Base-by-base conservation (phyloP, 192 early-diverging fungal species). In the Podila minutissima region DNA sequence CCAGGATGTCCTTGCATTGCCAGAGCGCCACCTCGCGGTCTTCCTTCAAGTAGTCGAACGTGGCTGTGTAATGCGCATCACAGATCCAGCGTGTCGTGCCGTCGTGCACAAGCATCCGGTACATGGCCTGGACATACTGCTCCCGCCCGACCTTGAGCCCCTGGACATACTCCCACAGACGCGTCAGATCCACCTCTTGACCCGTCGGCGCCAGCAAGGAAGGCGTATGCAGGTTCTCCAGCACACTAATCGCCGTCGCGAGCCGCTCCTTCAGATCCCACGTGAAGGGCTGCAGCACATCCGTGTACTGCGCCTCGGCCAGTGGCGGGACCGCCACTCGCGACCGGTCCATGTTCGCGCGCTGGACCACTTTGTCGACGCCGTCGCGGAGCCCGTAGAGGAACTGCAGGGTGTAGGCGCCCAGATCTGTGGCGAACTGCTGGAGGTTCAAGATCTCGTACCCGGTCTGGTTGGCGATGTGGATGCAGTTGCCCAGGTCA, bases 181-280 rank as follows among this genome's bases (percentile, higher is more conserved):
- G 65, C 19, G 41, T 32, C 2, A 68, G 15, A 63, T 74, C 73
- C 41, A 74, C 29, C 72, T 24, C 37, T 11, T 22, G 5, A 12
- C 1, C 60, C 72, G 19, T 22, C 57, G 5, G 12, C 22, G 37
- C 7, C 49, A 29, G 2, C 17, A n/a, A 2, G 13, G 22, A 9
- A 28, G 63, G 20, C n/a, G 20, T 50, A 8, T 19, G 51, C 35
- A 29, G 15, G 51, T 46, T 35, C 59, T 74, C 48, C 5, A 74
- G 37, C 0, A 57, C 49, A 7, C 61, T 12, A 28, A 74, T 74
- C 15, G 73, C 73, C 19, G 73, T 74, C 22, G 66, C 57, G 8
- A 74, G 60, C 5, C 73, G 73, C 15, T 74, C 73, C 38, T 68
- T 46, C 22, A 74, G 61, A 20, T 74, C 73, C 73, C 73, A 74